phyloP scores from a whole-genome alignment of 1,284 basidiomycete genomes.

The Singerocomus inundabilis region DNA sequence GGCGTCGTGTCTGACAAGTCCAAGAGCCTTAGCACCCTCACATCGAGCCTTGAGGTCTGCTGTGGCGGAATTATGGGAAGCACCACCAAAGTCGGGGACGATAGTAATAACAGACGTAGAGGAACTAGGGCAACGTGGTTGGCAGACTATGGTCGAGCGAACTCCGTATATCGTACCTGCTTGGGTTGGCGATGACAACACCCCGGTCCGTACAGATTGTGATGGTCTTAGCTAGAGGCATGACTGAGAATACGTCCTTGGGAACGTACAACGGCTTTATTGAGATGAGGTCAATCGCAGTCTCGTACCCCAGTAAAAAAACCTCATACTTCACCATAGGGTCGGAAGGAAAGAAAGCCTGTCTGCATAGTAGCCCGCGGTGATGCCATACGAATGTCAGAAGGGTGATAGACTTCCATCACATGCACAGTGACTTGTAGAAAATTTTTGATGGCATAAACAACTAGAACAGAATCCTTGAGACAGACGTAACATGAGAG shows the following conservation, averaged over 20 bases:
- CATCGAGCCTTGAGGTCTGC: constrained; percentile 57
- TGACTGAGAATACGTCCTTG: constrained; percentile 60
- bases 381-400: constrained; percentile 32
- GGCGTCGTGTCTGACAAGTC: constrained; percentile 56
- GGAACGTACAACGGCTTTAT: constrained; percentile 63
- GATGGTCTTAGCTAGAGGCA: constrained; percentile 56
- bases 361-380: constrained; percentile 29
- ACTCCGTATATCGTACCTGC: constrained; percentile 43
- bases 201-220: constrained; percentile 63
- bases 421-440: constrained; percentile 53
- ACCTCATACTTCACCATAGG: constrained; percentile 58
- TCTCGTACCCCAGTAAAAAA: background rate
- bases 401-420: constrained; percentile 40
- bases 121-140: constrained; percentile 33
- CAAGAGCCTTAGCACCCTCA: constrained; percentile 60
- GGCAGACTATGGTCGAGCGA: background rate
- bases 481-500: constrained; percentile 1
- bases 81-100: constrained; percentile 60
- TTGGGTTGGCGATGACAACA: constrained; percentile 63
- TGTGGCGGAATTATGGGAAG: constrained; percentile 43
- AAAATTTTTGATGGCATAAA: constrained; percentile 63
- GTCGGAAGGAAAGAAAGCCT: constrained; percentile 45
- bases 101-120: constrained; percentile 42
- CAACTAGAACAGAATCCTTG: constrained; percentile 43
- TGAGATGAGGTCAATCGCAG: constrained; percentile 1